phyloP scores from a whole-genome alignment of 2,329 filamentous ascomycete species.

The Botryotinia calthae region DNA sequence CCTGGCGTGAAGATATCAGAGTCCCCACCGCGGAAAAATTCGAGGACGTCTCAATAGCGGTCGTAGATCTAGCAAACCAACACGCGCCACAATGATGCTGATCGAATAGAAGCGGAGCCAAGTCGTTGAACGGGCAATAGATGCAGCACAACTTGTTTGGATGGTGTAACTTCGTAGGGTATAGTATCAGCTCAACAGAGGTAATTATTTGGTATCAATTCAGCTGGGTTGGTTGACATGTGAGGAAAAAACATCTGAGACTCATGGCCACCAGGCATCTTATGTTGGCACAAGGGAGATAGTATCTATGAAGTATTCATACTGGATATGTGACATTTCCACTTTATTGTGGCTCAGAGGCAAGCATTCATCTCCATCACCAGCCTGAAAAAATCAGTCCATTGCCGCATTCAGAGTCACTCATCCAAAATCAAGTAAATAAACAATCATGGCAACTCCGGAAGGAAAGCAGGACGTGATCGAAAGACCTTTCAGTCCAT shows the following conservation, averaged over 20 bases:
- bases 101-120: conserved; percentile 19
- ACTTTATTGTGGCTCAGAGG: conserved; percentile 9
- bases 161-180: conserved; percentile 6
- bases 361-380: conserved; percentile 13
- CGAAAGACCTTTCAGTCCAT: conserved; percentile 18
- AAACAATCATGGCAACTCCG: conserved; percentile 12
- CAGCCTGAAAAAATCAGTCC: conserved; percentile 15
- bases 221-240: conserved; percentile 12
- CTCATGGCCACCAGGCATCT: not conserved
- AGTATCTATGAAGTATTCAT: not conserved
- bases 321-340: conserved; percentile 11
- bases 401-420: conserved; percentile 9
- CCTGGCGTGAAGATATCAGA: conserved; percentile 16
- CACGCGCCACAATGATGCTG: conserved; percentile 13
- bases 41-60: not conserved
- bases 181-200: not conserved
- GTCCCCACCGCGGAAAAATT: conserved; percentile 3
- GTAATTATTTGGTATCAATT: conserved; percentile 1
- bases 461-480: conserved; percentile 18
- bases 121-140: conserved; percentile 17
- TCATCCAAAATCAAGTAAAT: conserved; percentile 15
- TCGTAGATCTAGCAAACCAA: conserved; percentile 9
- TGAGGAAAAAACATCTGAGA: conserved; percentile 12
- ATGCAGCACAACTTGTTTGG: conserved; percentile 4
- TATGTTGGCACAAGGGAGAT: conserved; percentile 7